Conservation (phyloP, 345 rosid species). For the Viola odorata region DNA sequence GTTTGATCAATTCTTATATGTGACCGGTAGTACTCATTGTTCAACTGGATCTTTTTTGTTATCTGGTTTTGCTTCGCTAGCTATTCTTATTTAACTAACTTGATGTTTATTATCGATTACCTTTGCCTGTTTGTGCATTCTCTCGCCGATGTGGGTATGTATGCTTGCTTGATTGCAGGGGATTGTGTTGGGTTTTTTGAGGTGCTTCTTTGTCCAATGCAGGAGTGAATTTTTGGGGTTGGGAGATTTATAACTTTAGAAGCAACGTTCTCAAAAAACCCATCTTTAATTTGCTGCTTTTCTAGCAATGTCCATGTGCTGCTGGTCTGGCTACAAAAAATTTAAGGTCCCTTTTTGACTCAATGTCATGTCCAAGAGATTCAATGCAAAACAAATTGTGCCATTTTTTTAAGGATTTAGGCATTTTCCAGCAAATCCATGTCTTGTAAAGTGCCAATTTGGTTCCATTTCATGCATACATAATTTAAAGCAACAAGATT, state of each 20-base stretch:
- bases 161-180: slow-evolving; percentile 30
- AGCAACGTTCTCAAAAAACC: no score
- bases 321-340: no score
- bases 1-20: no score
- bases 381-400: slow-evolving; percentile 20
- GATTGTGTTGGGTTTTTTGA: background rate
- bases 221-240: slow-evolving; percentile 21
- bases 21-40: no score
- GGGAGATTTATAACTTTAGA: slow-evolving; percentile 26
- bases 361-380: slow-evolving; percentile 34
- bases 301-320: no score
- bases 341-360: slow-evolving; percentile 14
- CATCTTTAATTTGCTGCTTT: no score
- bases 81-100: no score
- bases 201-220: slow-evolving; percentile 19
- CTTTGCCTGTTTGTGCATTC: no score
- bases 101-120: no score
- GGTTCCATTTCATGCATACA: slow-evolving; percentile 12
- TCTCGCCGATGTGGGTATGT: background rate
- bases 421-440: background rate
- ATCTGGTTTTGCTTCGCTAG: no score
- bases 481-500: slow-evolving; percentile 8
- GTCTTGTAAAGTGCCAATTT: slow-evolving; percentile 15
- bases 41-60: no score
- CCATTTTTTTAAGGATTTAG: slow-evolving; percentile 12